Percentiles rank a stretch among this genome's conserved stretches.
Evolutionary conservation across 2,329 filamentous ascomycete species (phyloP).

Genomic region (Paecilomyces dactylethromorphus): DNA sequence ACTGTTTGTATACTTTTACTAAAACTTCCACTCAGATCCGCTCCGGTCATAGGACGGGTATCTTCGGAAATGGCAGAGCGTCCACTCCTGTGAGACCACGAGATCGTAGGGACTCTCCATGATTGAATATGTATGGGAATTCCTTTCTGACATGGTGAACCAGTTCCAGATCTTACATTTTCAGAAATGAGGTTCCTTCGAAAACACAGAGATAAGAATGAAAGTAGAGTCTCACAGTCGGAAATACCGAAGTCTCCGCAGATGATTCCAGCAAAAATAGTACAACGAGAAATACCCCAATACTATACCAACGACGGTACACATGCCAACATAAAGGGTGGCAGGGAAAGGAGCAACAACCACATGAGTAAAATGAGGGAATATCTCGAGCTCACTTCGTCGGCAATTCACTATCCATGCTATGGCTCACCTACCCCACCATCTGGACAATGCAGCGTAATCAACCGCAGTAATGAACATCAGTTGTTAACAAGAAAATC

Average conservation of each 20-base stretch:
- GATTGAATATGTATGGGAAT: not conserved
- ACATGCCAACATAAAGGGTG: not conserved
- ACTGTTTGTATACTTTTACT: not conserved
- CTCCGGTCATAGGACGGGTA: constrained; percentile 15
- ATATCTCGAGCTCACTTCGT: not conserved
- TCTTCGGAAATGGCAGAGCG: constrained; percentile 30
- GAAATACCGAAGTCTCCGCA: not conserved
- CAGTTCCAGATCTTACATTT: constrained; percentile 13
- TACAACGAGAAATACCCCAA: not conserved
- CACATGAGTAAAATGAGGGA: not conserved
- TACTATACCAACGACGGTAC: not conserved
- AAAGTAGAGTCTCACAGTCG: not conserved
- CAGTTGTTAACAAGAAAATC: not conserved
- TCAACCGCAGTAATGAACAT: not conserved
- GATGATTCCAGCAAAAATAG: not conserved
- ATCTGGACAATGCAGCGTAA: not conserved
- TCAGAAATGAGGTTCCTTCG: constrained; percentile 17
- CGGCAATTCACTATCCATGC: not conserved
- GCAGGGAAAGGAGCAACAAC: not conserved
- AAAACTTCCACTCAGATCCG: constrained; percentile 14
- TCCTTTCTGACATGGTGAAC: not conserved
- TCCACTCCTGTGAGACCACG: constrained; percentile 22
- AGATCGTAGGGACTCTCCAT: constrained; percentile 9
- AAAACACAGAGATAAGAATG: constrained; percentile 1
- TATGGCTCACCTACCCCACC: not conserved